Evolutionary conservation across 495 filamentous ascomycete species (phyloP).

Genomic region (Chaetomium cochliodes): DNA sequence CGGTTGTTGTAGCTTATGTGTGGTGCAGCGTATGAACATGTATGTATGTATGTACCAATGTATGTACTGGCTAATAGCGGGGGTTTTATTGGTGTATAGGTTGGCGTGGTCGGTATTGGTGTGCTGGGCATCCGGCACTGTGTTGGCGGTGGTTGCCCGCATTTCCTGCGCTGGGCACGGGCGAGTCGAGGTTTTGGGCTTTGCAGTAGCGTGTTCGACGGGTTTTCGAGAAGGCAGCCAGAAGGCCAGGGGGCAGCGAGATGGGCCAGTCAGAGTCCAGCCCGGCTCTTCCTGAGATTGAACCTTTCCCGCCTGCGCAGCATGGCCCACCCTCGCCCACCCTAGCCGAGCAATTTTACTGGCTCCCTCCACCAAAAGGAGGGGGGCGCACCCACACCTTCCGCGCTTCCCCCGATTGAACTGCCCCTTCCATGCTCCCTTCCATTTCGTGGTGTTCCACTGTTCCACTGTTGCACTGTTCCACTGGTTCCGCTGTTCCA

Average conservation of each 20-base stretch:
- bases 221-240: constrained; percentile 40
- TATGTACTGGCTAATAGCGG: neutral
- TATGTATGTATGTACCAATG: too few relatives aligned
- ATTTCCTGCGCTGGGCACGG: constrained; percentile 14
- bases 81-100: constrained; percentile 6
- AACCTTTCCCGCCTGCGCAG: constrained; percentile 34
- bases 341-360: constrained; percentile 18
- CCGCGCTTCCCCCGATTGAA: constrained; percentile 21
- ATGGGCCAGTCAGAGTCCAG: constrained; percentile 22
- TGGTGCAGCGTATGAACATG: neutral
- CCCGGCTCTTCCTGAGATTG: constrained; percentile 32
- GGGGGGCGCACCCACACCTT: constrained; percentile 25
- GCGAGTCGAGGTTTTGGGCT: constrained; percentile 15
- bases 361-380: constrained; percentile 23
- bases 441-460: constrained; percentile 20
- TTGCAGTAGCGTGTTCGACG: constrained; percentile 37
- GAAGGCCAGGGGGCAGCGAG: constrained; percentile 29
- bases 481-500: too few relatives aligned
- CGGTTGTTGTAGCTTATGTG: neutral
- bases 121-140: constrained; percentile 10
- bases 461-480: too few relatives aligned
- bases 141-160: neutral
- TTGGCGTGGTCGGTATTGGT: too few relatives aligned
- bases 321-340: constrained; percentile 20
- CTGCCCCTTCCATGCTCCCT: constrained; percentile 20